These are phyloP conservation scores for Oryza glaberrima DNA, from an alignment of 176 grass and related monocot species.

Conservation along the genomic window DNA sequence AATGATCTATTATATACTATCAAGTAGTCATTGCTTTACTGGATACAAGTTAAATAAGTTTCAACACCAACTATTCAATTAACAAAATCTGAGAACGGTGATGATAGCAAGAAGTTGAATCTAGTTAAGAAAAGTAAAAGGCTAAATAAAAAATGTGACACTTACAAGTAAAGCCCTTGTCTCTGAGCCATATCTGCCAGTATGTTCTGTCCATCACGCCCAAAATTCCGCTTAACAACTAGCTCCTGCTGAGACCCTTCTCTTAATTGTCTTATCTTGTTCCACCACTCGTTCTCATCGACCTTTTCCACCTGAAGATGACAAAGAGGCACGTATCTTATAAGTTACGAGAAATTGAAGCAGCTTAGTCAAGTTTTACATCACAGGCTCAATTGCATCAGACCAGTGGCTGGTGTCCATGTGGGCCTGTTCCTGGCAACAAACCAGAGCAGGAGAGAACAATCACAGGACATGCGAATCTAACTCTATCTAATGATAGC, in stretches of 20 bases:
- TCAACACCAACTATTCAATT: neutral
- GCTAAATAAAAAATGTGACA: slow-evolving; percentile 19
- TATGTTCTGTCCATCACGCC: slow-evolving; percentile 83
- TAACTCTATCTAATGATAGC: neutral
- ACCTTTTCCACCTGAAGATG: slow-evolving; percentile 80
- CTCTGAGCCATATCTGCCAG: slow-evolving; percentile 81
- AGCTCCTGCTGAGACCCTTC: slow-evolving; percentile 81
- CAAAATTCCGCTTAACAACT: slow-evolving; percentile 83
- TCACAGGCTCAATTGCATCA: too few species aligned
- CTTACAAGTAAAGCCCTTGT: slow-evolving; percentile 94
- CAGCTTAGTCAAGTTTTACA: neutral
- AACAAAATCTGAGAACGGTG: slow-evolving; percentile 6
- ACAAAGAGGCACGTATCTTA: neutral
- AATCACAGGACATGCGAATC: neutral
- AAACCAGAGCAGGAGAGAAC: neutral
- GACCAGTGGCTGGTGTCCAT: neutral
- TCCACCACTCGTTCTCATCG: slow-evolving; percentile 89
- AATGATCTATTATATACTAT: neutral
- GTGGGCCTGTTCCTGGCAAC: neutral
- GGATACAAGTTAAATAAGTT: neutral
- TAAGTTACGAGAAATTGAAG: neutral
- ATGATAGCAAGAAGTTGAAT: slow-evolving; percentile 22
- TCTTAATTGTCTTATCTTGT: slow-evolving; percentile 73
- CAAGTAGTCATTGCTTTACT: neutral
- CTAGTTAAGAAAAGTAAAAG: slow-evolving; percentile 29